A percentile compares a stretch with the other conserved stretches of the same genome.
phyloP scores from a whole-genome alignment of 495 filamentous ascomycete species.

The Aspergillus conjunctus region DNA sequence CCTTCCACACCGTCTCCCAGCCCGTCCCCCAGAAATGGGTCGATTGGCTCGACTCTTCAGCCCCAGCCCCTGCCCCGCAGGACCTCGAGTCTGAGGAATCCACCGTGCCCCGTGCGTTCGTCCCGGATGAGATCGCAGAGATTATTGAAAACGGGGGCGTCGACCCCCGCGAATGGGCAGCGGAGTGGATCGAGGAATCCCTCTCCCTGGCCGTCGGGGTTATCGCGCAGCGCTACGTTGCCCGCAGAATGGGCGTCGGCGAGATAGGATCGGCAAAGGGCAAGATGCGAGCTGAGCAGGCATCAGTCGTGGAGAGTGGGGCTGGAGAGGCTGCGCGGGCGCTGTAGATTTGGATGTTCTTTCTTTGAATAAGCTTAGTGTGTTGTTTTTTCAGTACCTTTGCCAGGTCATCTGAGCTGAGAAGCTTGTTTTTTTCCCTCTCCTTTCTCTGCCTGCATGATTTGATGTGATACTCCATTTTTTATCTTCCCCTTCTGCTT shows the following conservation, averaged over 20 bases:
- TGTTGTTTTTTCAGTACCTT: neutral
- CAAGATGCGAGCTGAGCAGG: conserved; percentile 76
- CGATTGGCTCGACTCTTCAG: conserved; percentile 83
- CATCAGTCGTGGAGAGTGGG: conserved; percentile 67
- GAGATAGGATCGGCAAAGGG: conserved; percentile 70
- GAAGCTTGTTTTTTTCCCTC: too few relatives aligned
- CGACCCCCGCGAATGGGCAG: conserved; percentile 94
- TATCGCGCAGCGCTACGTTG: conserved; percentile 95
- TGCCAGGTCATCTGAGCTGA: too few relatives aligned
- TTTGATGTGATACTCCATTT: conserved; percentile 9
- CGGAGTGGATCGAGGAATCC: conserved; percentile 94
- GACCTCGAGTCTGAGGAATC: conserved; percentile 37
- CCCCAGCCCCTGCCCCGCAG: conserved; percentile 53
- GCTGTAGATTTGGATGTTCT: conserved; percentile 35
- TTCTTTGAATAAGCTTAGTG: too few relatives aligned
- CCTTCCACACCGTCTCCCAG: conserved; percentile 83
- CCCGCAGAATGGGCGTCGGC: conserved; percentile 91
- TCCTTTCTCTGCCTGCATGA: too few relatives aligned
- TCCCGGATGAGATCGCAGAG: conserved; percentile 83
- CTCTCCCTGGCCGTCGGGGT: conserved; percentile 78
- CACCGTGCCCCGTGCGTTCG: conserved; percentile 41
- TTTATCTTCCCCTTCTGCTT: too few relatives aligned
- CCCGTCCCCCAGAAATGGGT: conserved; percentile 84
- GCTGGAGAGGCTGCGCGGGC: conserved; percentile 84
- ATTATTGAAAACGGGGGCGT: conserved; percentile 88